phyloP scores from a whole-genome alignment of 208 protist species.

The Angomonas deanei region DNA sequence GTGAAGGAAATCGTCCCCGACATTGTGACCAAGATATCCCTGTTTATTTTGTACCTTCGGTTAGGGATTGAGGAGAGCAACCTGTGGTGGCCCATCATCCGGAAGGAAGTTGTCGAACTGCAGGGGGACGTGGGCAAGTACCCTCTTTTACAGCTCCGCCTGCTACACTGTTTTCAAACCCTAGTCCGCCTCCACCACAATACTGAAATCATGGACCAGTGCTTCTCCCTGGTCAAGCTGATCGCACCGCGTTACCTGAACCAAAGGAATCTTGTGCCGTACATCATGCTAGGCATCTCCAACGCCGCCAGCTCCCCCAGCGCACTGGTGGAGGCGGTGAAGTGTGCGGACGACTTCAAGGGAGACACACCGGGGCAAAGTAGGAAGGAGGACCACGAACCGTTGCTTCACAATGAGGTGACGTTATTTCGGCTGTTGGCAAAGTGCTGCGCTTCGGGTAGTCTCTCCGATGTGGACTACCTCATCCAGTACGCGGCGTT shows the following conservation, averaged over 20 bases:
- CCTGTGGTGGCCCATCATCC: conserved; percentile 60
- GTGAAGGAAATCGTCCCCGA: conserved; percentile 43
- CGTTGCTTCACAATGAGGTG: conserved; percentile 59
- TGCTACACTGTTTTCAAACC: conserved; percentile 82
- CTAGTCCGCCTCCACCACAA: conserved; percentile 73
- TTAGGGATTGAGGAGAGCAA: conserved; percentile 49
- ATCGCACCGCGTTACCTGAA: conserved; percentile 38
- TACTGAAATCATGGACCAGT: conserved; percentile 47
- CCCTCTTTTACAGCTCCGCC: conserved; percentile 58
- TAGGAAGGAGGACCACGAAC: conserved; percentile 3
- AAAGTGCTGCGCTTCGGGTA: conserved; percentile 66
- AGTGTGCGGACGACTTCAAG: background rate
- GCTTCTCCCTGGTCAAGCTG: conserved; percentile 45
- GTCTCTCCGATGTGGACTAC: conserved; percentile 35
- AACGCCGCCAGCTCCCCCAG: conserved; percentile 56
- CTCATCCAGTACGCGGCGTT: conserved; percentile 32
- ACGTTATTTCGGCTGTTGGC: conserved; percentile 70
- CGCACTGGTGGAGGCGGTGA: conserved; percentile 45
- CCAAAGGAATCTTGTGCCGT: conserved; percentile 55
- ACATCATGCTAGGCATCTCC: conserved; percentile 57
- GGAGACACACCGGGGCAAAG: background rate
- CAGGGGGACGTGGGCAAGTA: conserved; percentile 19
- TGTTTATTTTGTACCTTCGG: conserved; percentile 82
- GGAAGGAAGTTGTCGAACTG: conserved; percentile 34
- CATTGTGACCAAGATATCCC: conserved; percentile 70